These are phyloP conservation scores for Tieghemiomyces parasiticus DNA, from an alignment of 192 early-diverging fungal species.

Conservation along the genomic window DNA sequence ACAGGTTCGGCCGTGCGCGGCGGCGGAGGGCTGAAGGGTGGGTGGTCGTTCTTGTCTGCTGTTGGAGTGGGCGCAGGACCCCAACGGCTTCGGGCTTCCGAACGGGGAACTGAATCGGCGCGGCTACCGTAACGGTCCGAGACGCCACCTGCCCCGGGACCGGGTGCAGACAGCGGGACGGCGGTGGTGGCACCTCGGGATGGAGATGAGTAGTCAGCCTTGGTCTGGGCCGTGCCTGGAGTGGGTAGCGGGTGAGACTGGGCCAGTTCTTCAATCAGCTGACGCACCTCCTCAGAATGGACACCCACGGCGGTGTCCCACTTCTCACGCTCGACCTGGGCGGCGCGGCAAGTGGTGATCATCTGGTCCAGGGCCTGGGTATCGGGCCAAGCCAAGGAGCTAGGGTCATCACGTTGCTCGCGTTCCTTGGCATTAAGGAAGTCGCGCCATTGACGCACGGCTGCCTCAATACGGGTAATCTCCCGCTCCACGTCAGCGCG, in stretches of 20 bases:
- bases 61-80: too few relatives aligned
- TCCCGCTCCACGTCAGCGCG: background rate
- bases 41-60: too few relatives aligned
- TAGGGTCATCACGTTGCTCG: constrained; percentile 5
- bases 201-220: too few relatives aligned
- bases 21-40: too few relatives aligned
- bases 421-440: background rate
- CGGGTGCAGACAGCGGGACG: too few relatives aligned
- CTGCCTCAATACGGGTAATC: background rate
- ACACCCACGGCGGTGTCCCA: constrained; percentile 19
- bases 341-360: background rate
- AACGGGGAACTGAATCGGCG: too few relatives aligned
- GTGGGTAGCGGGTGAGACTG: background rate
- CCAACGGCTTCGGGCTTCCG: too few relatives aligned
- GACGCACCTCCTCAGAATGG: constrained; percentile 15
- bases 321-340: background rate
- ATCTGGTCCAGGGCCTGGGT: background rate
- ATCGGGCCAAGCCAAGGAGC: background rate
- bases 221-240: too few relatives aligned
- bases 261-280: constrained; percentile 18
- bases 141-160: too few relatives aligned
- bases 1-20: too few relatives aligned
- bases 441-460: constrained; percentile 4
- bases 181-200: too few relatives aligned
- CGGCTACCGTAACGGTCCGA: too few relatives aligned